phyloP scores from a whole-genome alignment of 2,329 filamentous ascomycete species.

The Didymella keratinophila region DNA sequence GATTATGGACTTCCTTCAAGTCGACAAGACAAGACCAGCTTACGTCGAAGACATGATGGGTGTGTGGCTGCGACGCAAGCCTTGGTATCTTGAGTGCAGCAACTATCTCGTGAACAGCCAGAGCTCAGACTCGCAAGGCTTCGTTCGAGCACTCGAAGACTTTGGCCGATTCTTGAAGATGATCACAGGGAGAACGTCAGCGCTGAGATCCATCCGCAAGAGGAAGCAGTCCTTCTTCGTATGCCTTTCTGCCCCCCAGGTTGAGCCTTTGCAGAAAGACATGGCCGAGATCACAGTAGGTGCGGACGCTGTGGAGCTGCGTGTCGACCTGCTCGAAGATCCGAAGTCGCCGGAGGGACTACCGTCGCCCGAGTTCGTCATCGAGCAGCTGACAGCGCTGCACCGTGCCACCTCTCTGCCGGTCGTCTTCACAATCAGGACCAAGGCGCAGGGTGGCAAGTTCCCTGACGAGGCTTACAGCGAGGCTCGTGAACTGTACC shows the following conservation, averaged over 20 bases:
- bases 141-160: constrained; percentile 67
- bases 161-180: constrained; percentile 76
- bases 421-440: constrained; percentile 91
- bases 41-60: constrained; percentile 92
- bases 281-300: constrained; percentile 80
- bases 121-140: constrained; percentile 59
- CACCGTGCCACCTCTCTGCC: constrained; percentile 76
- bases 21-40: constrained; percentile 89
- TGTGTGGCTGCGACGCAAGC: constrained; percentile 87
- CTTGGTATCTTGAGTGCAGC: constrained; percentile 91
- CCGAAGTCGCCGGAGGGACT: constrained; percentile 64
- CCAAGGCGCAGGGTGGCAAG: constrained; percentile 81
- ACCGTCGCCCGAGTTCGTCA: constrained; percentile 76
- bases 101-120: constrained; percentile 94
- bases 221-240: constrained; percentile 87
- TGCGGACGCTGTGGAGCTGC: constrained; percentile 89
- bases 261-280: constrained; percentile 68
- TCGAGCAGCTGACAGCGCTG: constrained; percentile 80
- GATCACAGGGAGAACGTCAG: constrained; percentile 68
- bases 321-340: constrained; percentile 89
- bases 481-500: constrained; percentile 78
- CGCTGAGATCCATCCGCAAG: constrained; percentile 67
- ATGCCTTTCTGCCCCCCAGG: constrained; percentile 81
- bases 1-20: constrained; percentile 85
- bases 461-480: constrained; percentile 80